These are phyloP conservation scores for Emergomyces africanus DNA, from an alignment of 2,329 filamentous ascomycete species.

Conservation along the genomic window DNA sequence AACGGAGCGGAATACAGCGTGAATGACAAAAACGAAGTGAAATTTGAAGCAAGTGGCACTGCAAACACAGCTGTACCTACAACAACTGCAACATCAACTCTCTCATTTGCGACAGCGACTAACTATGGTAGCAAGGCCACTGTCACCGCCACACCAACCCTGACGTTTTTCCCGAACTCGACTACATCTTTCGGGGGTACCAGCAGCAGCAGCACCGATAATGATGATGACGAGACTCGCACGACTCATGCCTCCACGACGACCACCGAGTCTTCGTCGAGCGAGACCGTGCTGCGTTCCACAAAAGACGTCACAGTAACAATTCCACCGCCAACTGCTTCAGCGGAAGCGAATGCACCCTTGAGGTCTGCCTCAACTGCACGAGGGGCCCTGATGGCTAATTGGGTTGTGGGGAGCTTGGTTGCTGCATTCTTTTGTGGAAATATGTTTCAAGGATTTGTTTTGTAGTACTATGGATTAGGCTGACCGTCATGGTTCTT, in stretches of 20 bases:
- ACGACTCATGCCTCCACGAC: not conserved
- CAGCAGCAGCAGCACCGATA: not conserved
- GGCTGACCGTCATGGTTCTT: not conserved
- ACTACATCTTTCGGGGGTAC: not conserved
- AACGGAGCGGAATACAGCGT: constrained; percentile 16
- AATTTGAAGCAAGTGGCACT: not conserved
- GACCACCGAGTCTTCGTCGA: not conserved
- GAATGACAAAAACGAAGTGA: not conserved
- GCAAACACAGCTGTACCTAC: not conserved
- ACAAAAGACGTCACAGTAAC: not conserved
- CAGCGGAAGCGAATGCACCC: not conserved
- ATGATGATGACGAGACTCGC: not conserved
- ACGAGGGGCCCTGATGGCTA: not conserved
- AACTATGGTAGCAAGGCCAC: not conserved
- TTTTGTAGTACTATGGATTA: not conserved
- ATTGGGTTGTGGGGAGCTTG: not conserved
- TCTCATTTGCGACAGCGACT: not conserved
- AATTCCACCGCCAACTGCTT: not conserved
- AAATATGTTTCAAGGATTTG: not conserved
- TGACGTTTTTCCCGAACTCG: not conserved
- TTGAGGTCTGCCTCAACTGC: not conserved
- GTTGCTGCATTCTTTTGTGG: not conserved
- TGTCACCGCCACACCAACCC: not conserved
- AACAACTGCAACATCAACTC: not conserved
- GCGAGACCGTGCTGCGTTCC: not conserved